Base-by-base conservation (phyloP, 164 flowering plant genomes). In the Sedum album region DNA sequence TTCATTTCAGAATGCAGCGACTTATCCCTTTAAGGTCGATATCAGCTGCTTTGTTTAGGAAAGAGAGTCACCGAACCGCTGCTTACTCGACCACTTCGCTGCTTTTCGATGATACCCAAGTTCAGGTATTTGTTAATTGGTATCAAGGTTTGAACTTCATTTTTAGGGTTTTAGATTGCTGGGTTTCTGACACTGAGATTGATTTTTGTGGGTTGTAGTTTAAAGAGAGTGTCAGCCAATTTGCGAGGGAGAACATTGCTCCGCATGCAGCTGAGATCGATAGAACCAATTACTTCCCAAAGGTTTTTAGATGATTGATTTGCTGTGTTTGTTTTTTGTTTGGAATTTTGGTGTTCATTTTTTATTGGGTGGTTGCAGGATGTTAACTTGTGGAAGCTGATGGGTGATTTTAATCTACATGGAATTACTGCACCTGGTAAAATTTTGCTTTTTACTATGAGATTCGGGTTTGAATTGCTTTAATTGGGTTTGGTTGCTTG, bases 391-490 rank as follows among this genome's bases (percentile, higher is more conserved):
- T 92, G 99, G 99, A 92, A 88, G 78, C 87, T 92, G 51, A 91
- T 94, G 97, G 99, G 99, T 20, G 96, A 92, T 71, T 94, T 94
- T 61, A 86, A 86, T 83, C 97, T 94, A 61, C 96, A 79, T 79
- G 99, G 99, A 36, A 86, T 94, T 60, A 94, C 99, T 66, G 99
- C 88, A 23, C 97, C 99, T 78, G 97, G 99, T 94, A 74, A 31
- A 25, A 65, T 62, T 55, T 41, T 15, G 41, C 1, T 31, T 1
- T 28, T 18, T 63, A 9, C 8, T 63, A n/a, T n/a, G n/a, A n/a
- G n/a, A n/a, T n/a, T n/a, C n/a, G 5, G 31, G 28, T 21, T 21
- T 11, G 23, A 4, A 7, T 1, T 14, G 10, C 18, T 60, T 9
- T 7, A 23, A 10, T 60, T 60, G 63, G 35, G 14, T 25, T 60